phyloP scores from a whole-genome alignment of 1,284 basidiomycete species.

The Cutaneotrichosporon cavernicola region DNA sequence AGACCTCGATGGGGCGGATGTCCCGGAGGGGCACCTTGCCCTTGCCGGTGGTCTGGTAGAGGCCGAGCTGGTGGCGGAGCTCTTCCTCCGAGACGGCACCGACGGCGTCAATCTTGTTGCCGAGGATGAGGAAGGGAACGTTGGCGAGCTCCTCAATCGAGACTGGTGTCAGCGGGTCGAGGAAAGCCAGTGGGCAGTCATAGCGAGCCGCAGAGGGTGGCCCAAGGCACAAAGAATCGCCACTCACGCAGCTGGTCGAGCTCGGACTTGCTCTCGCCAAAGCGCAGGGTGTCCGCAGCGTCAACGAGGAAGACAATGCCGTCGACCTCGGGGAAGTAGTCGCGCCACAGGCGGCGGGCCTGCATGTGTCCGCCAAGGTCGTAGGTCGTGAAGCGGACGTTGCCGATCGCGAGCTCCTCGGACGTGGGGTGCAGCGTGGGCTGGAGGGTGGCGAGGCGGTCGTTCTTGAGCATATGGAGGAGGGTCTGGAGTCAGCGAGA shows the following conservation, averaged over 20 bases:
- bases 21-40: constrained; percentile 95
- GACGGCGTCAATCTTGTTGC: constrained; percentile 99
- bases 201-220: neutral
- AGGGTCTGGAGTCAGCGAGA: constrained; percentile 66
- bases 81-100: constrained; percentile 98
- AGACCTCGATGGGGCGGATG: constrained; percentile 97
- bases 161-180: constrained; percentile 32
- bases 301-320: constrained; percentile 99
- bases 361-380: constrained; percentile 98
- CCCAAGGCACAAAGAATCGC: neutral
- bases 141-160: constrained; percentile 87
- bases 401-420: constrained; percentile 97
- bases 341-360: constrained; percentile 98
- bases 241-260: constrained; percentile 75
- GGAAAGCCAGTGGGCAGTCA: neutral
- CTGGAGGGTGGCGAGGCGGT: constrained; percentile 94
- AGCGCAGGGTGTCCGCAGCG: constrained; percentile 92
- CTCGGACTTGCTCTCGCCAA: constrained; percentile 93
- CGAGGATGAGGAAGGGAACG: constrained; percentile 97
- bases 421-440: constrained; percentile 99
- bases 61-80: constrained; percentile 87
- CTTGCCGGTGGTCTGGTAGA: constrained; percentile 99
- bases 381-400: constrained; percentile 98
- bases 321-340: constrained; percentile 99
- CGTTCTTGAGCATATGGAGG: constrained; percentile 99